A percentile compares a stretch with the other conserved stretches of the same genome.
phyloP scores from a whole-genome alignment of 2,329 filamentous ascomycete genomes.

The Colletotrichum sp. region DNA sequence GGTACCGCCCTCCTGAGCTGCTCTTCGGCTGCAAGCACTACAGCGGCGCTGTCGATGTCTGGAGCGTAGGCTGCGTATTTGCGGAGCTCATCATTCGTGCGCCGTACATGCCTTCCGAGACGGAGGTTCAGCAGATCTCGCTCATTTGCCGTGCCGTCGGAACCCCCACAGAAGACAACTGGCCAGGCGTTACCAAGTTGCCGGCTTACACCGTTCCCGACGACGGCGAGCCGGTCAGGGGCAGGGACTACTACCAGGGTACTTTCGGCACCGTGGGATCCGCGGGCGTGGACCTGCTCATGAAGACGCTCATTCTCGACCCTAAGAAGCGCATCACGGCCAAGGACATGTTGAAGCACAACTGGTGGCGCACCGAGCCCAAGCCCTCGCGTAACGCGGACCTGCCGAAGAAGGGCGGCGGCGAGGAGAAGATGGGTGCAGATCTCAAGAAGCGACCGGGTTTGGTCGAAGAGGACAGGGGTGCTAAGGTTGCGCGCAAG shows the following conservation, averaged over 20 bases:
- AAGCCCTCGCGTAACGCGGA: conserved; percentile 82
- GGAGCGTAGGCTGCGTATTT: conserved; percentile 92
- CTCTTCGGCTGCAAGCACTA: conserved; percentile 92
- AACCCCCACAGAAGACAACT: conserved; percentile 91
- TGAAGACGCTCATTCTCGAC: conserved; percentile 84
- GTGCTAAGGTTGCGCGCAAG: conserved; percentile 80
- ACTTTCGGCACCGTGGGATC: conserved; percentile 82
- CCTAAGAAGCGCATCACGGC: conserved; percentile 85
- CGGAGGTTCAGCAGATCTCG: conserved; percentile 84
- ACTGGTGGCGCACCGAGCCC: conserved; percentile 86
- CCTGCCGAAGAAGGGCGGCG: conserved; percentile 78
- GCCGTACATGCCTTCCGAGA: conserved; percentile 83
- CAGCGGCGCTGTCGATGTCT: conserved; percentile 88
- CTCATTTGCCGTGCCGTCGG: conserved; percentile 87
- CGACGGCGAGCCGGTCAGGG: conserved; percentile 63
- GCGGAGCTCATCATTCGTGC: conserved; percentile 86
- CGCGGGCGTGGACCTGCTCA: conserved; percentile 86
- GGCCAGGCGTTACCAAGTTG: conserved; percentile 87
- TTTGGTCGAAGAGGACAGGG: conserved; percentile 70
- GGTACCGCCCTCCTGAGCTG: conserved; percentile 95
- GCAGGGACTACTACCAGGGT: conserved; percentile 74
- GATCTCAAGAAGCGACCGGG: conserved; percentile 82
- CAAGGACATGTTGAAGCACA: conserved; percentile 77
- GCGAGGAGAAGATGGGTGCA: conserved; percentile 77
- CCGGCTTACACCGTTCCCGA: conserved; percentile 79